Base-by-base conservation (phyloP, 2,329 filamentous ascomycete species). In the Botrytis fabae region DNA sequence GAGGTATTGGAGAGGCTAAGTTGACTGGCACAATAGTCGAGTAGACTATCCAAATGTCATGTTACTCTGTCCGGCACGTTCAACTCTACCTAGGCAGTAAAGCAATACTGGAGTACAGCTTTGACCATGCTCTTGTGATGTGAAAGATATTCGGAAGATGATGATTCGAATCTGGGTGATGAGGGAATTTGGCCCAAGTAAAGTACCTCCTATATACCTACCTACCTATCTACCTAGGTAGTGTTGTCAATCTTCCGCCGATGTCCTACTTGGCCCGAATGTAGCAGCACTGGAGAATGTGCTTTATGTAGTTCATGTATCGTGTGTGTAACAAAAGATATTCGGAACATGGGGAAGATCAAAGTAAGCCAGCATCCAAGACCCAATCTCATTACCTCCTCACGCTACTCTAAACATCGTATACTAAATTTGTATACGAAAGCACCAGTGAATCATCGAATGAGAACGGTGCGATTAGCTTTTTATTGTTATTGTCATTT, bases 61-160 rank as follows among this genome's bases (percentile, higher is more conserved):
- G 16, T 44, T 63, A 10, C 61, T 63, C 38, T n/a, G 35, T 32
- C 28, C 25, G 35, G 38, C 20, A 54, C 51, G 28, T 54, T 63
- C 14, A 7, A 44, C 32, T 64, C n/a, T 32, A 51, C 25, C 48
- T 51, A 51, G 48, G 25, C 16, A 32, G 51, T 42, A 32, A 32
- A 64, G 40, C 22, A 64, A 18, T 16, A 63, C 25, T 46, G 42
- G 40, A 44, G n/a, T 28, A 64, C 42, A 64, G n/a, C 42, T 28
- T 35, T 64, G 42, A 35, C 62, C 62, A 46, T 35, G 40, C 42
- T 28, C 62, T 46, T 64, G 42, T 64, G 62, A 64, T 64, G 44
- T 28, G 40, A 64, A 64, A 64, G 62, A 46, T 46, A 46, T 63
- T 61, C 35, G 59, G 60, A 12, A 35, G n/a, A 54, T n/a, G 42